Evolutionary conservation across 441 rosid genomes (phyloP).

Genomic region (Gossypium aridum): DNA sequence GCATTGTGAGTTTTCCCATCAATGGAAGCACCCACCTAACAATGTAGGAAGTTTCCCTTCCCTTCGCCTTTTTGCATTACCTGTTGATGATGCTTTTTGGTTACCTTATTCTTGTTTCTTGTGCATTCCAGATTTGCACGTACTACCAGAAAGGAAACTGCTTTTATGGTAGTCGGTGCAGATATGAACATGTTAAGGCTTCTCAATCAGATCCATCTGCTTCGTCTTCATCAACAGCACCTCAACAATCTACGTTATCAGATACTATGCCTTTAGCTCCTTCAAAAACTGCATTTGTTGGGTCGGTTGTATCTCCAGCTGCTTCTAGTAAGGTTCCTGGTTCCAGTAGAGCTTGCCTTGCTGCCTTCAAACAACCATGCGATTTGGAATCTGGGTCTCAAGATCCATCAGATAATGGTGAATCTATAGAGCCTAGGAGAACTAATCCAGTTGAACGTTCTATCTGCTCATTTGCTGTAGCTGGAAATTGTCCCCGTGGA

Average conservation of each 20-base stretch:
- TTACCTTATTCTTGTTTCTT: conserved; percentile 3
- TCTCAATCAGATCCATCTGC: conserved; percentile 44
- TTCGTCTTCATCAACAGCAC: conserved; percentile 42
- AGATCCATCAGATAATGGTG: conserved; percentile 28
- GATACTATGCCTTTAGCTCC: conserved; percentile 22
- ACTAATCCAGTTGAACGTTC: conserved; percentile 48
- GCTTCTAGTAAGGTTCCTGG: conserved; percentile 35
- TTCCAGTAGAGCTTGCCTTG: conserved; percentile 26
- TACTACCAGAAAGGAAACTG: conserved; percentile 86
- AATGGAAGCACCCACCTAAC: conserved; percentile 80
- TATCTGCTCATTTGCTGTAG: conserved; percentile 80
- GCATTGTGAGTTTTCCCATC: conserved; percentile 88
- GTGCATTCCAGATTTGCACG: conserved; percentile 62
- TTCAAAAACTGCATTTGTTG: conserved; percentile 21
- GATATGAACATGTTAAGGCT: conserved; percentile 75
- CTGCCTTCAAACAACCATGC: conserved; percentile 35
- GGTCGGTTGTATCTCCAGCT: conserved; percentile 17
- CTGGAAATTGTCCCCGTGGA: conserved; percentile 82
- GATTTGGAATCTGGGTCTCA: conserved; percentile 27
- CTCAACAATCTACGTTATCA: conserved; percentile 25
- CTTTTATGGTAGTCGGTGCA: conserved; percentile 77
- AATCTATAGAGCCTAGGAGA: conserved; percentile 30
- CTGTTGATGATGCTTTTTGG: background rate
- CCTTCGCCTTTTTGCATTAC: background rate
- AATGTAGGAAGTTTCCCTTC: conserved; percentile 37